These are phyloP conservation scores for Canavalia gladiata DNA, from an alignment of 306 rosid species.

Conservation along the genomic window DNA sequence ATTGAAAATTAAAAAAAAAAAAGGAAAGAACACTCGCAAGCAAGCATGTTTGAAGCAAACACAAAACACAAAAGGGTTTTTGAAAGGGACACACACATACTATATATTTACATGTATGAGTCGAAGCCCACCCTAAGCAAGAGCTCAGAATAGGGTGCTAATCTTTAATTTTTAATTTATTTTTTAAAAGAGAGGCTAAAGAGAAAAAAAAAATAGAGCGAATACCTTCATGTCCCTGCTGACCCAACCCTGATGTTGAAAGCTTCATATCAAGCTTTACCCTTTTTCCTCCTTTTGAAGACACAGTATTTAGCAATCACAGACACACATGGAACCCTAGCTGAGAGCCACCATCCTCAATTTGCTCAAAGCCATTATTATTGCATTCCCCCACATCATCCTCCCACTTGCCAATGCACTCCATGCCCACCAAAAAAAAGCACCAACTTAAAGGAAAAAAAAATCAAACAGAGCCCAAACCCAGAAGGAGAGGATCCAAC, in stretches of 20 bases:
- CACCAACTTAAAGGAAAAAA: not conserved
- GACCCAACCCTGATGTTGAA: slow-evolving; percentile 89
- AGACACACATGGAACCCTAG: slow-evolving; percentile 60
- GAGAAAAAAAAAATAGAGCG: slow-evolving; percentile 35
- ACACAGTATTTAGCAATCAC: slow-evolving; percentile 43
- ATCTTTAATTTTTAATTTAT: not conserved
- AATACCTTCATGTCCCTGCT: slow-evolving; percentile 85
- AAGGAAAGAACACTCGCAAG: slow-evolving; percentile 7
- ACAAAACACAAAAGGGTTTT: slow-evolving; percentile 15
- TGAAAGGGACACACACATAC: slow-evolving; percentile 50
- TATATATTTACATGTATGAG: slow-evolving; percentile 31
- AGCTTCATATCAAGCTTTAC: slow-evolving; percentile 76
- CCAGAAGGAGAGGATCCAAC: slow-evolving; percentile 45
- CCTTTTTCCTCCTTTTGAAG: slow-evolving; percentile 37
- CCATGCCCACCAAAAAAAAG: slow-evolving; percentile 44
- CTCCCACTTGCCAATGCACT: slow-evolving; percentile 49
- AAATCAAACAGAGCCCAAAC: slow-evolving; percentile 48
- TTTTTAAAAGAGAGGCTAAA: slow-evolving; percentile 12
- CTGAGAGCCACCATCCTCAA: slow-evolving; percentile 40
- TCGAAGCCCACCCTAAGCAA: slow-evolving; percentile 44
- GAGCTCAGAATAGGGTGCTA: slow-evolving; percentile 12
- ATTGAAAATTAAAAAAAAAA: not conserved
- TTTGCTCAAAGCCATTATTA: slow-evolving; percentile 46
- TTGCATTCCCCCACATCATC: slow-evolving; percentile 50
- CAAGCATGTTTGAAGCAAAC: slow-evolving; percentile 9